phyloP scores from a whole-genome alignment of 2,329 filamentous ascomycete genomes.

The Botrytis squamosa region DNA sequence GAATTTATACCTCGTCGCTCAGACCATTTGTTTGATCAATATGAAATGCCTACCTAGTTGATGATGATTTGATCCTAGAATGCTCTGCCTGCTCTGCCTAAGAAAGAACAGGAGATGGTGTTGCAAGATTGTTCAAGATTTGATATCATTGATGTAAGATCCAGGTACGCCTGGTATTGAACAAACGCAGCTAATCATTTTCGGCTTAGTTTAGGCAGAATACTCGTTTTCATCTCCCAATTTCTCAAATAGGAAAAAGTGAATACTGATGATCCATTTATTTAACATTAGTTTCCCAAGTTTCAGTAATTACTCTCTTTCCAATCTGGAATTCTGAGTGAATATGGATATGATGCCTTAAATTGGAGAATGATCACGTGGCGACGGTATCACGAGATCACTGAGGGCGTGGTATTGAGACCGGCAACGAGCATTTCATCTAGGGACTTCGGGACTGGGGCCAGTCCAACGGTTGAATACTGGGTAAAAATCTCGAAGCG shows the following conservation, averaged over 20 bases:
- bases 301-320: not conserved
- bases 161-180: not conserved
- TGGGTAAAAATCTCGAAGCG: no score
- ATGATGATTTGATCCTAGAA: not conserved
- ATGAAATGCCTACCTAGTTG: not conserved
- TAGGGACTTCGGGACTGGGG: no score
- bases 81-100: not conserved
- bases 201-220: not conserved
- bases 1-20: not conserved
- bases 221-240: not conserved
- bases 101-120: not conserved
- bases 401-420: not conserved
- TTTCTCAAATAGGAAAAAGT: not conserved
- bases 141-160: not conserved
- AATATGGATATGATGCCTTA: not conserved
- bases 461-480: no score
- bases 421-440: not conserved
- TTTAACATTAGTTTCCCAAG: not conserved
- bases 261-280: not conserved
- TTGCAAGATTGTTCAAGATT: not conserved
- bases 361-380: not conserved
- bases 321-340: not conserved
- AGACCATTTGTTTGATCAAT: not conserved
- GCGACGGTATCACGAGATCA: not conserved
- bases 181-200: not conserved